phyloP scores from a whole-genome alignment of 768 basidiomycete species.

The Auricularia sp. region DNA sequence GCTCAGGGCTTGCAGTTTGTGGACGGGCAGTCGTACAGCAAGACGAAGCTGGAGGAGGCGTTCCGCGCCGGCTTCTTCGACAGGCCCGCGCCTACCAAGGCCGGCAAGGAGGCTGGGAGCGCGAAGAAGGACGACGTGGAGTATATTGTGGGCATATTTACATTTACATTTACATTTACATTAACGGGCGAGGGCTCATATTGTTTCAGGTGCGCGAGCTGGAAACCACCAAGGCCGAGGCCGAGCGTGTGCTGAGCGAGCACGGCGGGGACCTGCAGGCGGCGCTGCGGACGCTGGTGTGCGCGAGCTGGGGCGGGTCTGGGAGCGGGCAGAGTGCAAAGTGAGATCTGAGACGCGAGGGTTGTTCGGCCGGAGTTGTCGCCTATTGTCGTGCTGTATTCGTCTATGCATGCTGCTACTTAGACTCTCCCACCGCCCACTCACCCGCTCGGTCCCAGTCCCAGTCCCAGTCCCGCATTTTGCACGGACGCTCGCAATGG shows the following conservation, averaged over 20 bases:
- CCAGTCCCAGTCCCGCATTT: background rate
- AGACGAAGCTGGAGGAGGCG: slow-evolving; percentile 6
- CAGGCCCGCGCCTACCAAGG: background rate
- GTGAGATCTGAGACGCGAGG: background rate
- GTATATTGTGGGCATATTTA: slow-evolving; percentile 1
- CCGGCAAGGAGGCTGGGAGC: background rate
- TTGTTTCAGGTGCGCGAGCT: slow-evolving; percentile 5
- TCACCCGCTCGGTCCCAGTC: background rate
- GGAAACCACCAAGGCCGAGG: slow-evolving; percentile 2
- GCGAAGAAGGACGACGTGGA: slow-evolving; percentile 7
- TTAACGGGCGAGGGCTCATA: background rate
- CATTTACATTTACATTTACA: background rate
- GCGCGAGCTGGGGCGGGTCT: background rate
- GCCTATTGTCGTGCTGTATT: background rate
- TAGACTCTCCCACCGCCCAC: background rate
- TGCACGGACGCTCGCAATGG: background rate
- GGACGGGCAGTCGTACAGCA: slow-evolving; percentile 7
- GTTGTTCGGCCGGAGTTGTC: background rate
- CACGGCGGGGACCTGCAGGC: slow-evolving; percentile 5
- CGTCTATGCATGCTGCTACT: background rate
- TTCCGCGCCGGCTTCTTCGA: slow-evolving; percentile 3
- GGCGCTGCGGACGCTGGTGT: slow-evolving; percentile 4
- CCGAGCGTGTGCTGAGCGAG: slow-evolving; percentile 3
- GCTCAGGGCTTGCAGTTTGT: background rate
- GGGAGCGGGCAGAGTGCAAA: background rate